A percentile compares a stretch with the other conserved stretches of the same genome.
Evolutionary conservation across 2,329 filamentous ascomycete species (phyloP).

Genomic region (Teratosphaeria destructans): DNA sequence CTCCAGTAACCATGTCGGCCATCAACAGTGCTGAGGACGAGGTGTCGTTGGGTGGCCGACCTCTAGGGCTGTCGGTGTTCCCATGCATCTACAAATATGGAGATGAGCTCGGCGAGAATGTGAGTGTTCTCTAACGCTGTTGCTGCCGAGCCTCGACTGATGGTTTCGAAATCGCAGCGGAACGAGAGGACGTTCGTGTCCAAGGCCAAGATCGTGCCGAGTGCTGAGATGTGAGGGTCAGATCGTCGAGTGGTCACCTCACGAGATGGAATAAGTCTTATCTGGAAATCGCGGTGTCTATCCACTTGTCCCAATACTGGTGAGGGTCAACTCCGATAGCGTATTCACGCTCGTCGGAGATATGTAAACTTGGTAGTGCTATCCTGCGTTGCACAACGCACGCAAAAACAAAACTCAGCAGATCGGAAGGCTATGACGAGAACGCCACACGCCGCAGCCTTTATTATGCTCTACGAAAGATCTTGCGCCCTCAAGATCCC

Average conservation of each 20-base stretch:
- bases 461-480: not conserved
- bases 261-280: too few species aligned
- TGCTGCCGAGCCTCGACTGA: not conserved
- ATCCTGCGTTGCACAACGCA: too few species aligned
- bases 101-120: slow-evolving; percentile 4
- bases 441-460: not conserved
- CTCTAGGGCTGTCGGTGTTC: slow-evolving; percentile 1
- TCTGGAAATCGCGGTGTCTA: too few species aligned
- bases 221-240: not conserved
- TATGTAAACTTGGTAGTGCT: too few species aligned
- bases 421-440: not conserved
- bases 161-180: not conserved
- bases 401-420: not conserved
- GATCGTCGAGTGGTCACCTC: not conserved
- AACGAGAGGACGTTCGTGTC: not conserved
- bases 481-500: too few species aligned
- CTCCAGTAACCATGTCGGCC: not conserved
- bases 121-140: not conserved
- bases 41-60: not conserved
- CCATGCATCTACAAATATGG: slow-evolving; percentile 3
- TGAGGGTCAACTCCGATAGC: too few species aligned
- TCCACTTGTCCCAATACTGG: too few species aligned
- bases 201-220: not conserved
- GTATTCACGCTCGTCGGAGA: too few species aligned
- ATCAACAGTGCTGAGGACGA: slow-evolving; percentile 2